phyloP scores from a whole-genome alignment of 192 early-diverging fungal genomes.

The Backusella morwellensis region DNA sequence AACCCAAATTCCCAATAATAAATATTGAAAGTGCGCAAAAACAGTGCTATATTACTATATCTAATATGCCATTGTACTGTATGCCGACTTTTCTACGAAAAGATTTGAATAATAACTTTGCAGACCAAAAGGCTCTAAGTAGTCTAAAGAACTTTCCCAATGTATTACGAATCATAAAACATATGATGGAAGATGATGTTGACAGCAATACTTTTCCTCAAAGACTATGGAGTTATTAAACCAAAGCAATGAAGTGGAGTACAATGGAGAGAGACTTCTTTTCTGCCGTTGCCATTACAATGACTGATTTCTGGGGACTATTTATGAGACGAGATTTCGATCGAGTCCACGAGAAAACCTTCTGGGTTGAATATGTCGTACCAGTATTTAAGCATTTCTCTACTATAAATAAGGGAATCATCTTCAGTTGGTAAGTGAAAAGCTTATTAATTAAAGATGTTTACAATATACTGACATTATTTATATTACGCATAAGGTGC shows the following conservation, averaged over 20 bases:
- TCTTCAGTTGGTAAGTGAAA: not conserved
- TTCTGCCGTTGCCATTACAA: not conserved
- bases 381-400: not conserved
- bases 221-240: not conserved
- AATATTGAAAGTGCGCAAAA: no score
- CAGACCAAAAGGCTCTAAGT: slow-evolving; percentile 5
- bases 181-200: slow-evolving; percentile 12
- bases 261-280: not conserved
- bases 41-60: no score
- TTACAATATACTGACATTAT: slow-evolving; percentile 8
- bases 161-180: slow-evolving; percentile 9
- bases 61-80: no score
- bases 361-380: slow-evolving; percentile 2
- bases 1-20: no score
- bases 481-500: not conserved
- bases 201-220: slow-evolving; percentile 11
- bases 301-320: slow-evolving; percentile 13
- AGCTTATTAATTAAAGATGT: slow-evolving; percentile 3
- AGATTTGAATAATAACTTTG: slow-evolving; percentile 4
- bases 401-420: not conserved
- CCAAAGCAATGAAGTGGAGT: not conserved
- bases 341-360: slow-evolving; percentile 3
- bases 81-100: no score
- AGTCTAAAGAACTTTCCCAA: slow-evolving; percentile 8
- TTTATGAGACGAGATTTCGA: slow-evolving; percentile 9